Evolutionary conservation across 1,139 yeast genomes (phyloP).

Genomic region (Spathaspora sp.): DNA sequence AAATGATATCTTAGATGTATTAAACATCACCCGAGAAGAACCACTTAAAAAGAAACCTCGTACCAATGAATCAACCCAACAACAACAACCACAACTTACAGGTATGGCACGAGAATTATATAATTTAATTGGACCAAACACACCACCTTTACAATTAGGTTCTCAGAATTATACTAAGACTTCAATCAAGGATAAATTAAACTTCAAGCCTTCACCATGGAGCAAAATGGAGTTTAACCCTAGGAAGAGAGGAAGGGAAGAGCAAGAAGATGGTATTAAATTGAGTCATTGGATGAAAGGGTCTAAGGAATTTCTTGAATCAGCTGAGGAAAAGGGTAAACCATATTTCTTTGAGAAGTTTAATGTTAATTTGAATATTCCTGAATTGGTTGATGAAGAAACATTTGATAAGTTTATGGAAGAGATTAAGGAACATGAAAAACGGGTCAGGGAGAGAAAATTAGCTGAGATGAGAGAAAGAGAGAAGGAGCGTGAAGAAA

Average conservation of each 20-base stretch:
- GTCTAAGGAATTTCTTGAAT: slow-evolving; percentile 48
- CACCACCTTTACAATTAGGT: slow-evolving; percentile 76
- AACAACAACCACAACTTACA: slow-evolving; percentile 36
- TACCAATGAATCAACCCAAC: slow-evolving; percentile 29
- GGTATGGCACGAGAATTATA: slow-evolving; percentile 93
- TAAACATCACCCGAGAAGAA: slow-evolving; percentile 58
- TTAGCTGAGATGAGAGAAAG: slow-evolving; percentile 19
- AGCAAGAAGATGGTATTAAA: slow-evolving; percentile 40
- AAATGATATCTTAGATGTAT: slow-evolving; percentile 74
- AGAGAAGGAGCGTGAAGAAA: slow-evolving; percentile 20
- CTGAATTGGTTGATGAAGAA: slow-evolving; percentile 61
- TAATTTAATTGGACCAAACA: slow-evolving; percentile 84
- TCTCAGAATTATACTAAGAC: slow-evolving; percentile 45
- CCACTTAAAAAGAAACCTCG: slow-evolving; percentile 45
- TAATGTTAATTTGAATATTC: slow-evolving; percentile 68
- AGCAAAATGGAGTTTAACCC: slow-evolving; percentile 57
- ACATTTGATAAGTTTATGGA: slow-evolving; percentile 57
- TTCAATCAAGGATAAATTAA: slow-evolving; percentile 61
- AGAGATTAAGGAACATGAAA: slow-evolving; percentile 35
- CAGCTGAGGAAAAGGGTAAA: slow-evolving; percentile 39
- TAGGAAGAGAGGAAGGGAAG: slow-evolving; percentile 46
- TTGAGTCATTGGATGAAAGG: slow-evolving; percentile 90
- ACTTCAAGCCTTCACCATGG: slow-evolving; percentile 83
- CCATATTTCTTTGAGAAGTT: slow-evolving; percentile 77
- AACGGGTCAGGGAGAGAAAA: slow-evolving; percentile 16